These are phyloP conservation scores for Tilletia walkeri DNA, from an alignment of 1,284 basidiomycete species.

Conservation along the genomic window DNA sequence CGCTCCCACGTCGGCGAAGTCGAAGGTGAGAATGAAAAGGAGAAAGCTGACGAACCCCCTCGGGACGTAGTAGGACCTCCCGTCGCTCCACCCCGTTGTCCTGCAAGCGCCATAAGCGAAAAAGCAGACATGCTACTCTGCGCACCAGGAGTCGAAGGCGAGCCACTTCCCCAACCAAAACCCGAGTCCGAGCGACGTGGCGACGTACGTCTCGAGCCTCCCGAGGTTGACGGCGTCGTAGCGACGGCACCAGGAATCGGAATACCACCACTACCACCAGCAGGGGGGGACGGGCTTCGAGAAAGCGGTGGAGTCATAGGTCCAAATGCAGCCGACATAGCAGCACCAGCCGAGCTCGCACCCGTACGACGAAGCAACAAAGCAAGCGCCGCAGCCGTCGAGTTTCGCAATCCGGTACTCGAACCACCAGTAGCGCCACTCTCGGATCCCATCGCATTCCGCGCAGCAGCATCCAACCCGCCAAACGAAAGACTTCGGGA, in stretches of 20 bases:
- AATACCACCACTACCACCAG: background rate
- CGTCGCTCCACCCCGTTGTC: background rate
- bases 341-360: background rate
- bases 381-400: slow-evolving; percentile 6
- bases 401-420: background rate
- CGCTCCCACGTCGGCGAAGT: slow-evolving; percentile 6
- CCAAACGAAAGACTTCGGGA: background rate
- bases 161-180: background rate
- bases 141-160: background rate
- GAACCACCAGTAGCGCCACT: background rate
- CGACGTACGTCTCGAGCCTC: background rate
- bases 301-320: background rate
- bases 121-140: background rate
- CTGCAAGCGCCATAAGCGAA: background rate
- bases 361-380: background rate
- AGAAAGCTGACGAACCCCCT: background rate
- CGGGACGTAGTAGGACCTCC: too few relatives aligned
- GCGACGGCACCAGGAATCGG: background rate
- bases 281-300: background rate
- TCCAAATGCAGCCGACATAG: background rate
- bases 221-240: too few relatives aligned
- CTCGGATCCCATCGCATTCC: background rate
- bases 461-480: background rate
- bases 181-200: background rate
- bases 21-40: background rate